A percentile compares a stretch with the other conserved stretches of the same genome.
Evolutionary conservation across 768 basidiomycete species (phyloP).

Genomic region (Rhodosporidiobolus sp.): DNA sequence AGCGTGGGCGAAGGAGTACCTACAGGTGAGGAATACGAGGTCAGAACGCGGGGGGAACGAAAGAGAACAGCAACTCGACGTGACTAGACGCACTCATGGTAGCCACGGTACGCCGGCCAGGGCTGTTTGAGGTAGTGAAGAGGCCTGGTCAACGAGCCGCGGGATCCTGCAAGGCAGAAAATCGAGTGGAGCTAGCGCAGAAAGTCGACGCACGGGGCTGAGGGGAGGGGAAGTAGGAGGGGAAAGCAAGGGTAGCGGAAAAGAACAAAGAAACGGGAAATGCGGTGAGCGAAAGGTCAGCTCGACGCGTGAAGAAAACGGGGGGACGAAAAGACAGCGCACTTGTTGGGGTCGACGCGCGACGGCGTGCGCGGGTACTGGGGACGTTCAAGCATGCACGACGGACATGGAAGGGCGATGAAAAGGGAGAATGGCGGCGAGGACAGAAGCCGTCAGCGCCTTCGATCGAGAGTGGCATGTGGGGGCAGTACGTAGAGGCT

Average conservation of each 20-base stretch:
- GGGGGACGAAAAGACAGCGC: too few species aligned
- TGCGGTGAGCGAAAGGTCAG: too few species aligned
- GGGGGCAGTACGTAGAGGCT: not conserved
- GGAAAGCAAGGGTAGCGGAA: not conserved
- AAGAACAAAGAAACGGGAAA: too few species aligned
- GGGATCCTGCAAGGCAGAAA: not conserved
- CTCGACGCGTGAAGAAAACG: constrained; percentile 39
- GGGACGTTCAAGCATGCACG: not conserved
- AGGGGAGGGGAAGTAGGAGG: not conserved
- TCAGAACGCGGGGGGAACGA: too few species aligned
- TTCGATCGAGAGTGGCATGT: not conserved
- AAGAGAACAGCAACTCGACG: too few species aligned
- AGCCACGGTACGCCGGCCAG: constrained; percentile 47
- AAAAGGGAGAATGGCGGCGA: not conserved
- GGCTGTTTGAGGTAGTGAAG: not conserved
- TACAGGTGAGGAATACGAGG: too few species aligned
- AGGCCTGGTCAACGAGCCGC: too few species aligned
- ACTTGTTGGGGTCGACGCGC: constrained; percentile 50
- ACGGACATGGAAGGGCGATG: not conserved
- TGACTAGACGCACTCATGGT: constrained; percentile 46
- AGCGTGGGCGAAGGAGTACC: constrained; percentile 72
- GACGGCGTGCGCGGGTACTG: constrained; percentile 40
- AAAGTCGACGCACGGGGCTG: not conserved
- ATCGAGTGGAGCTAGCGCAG: too few species aligned
- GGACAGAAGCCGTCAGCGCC: not conserved